Percentiles rank a stretch among this genome's conserved stretches.
These are phyloP conservation scores for Solanum chiquidenum DNA, from an alignment of 257 asterid species.

Conservation along the genomic window DNA sequence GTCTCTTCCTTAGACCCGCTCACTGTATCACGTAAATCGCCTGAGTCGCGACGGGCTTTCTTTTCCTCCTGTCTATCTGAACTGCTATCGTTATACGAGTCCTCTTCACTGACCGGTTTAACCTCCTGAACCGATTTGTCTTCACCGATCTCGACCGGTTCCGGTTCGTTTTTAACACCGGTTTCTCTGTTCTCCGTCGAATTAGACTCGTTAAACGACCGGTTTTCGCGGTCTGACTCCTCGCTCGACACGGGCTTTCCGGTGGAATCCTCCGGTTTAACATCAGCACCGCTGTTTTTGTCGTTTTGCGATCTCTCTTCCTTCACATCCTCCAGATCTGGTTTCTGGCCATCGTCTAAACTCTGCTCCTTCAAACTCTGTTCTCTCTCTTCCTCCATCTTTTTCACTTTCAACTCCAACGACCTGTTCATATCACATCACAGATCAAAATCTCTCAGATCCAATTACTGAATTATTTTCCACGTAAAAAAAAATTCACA, in stretches of 20 bases:
- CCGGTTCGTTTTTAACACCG: constrained; percentile 4
- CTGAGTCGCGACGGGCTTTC: constrained; percentile 5
- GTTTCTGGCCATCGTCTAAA: constrained; percentile 3
- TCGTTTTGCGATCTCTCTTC: constrained; percentile 25
- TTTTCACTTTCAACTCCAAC: constrained; percentile 29
- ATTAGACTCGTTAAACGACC: constrained; percentile 32
- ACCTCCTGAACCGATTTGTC: constrained; percentile 6
- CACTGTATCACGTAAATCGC: constrained; percentile 14
- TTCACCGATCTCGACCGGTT: constrained; percentile 8
- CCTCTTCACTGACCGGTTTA: constrained; percentile 15
- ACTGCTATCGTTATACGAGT: constrained; percentile 27
- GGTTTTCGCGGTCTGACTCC: constrained; percentile 14
- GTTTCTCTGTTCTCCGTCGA: constrained; percentile 18
- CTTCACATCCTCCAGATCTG: constrained; percentile 29
- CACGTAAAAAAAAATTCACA: constrained; percentile 1
- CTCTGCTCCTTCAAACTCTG: constrained; percentile 2
- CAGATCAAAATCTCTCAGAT: constrained; percentile 17
- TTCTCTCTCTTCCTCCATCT: constrained; percentile 33
- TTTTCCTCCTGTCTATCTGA: constrained; percentile 18
- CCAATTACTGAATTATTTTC: neutral
- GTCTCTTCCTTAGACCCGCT: constrained; percentile 16
- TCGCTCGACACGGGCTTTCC: constrained; percentile 7
- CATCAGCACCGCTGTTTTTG: constrained; percentile 2
- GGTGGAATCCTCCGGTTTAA: constrained; percentile 8
- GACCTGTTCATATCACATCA: constrained; percentile 21